Conservation (phyloP, 768 basidiomycete species). For the Termitomyces sp. region DNA sequence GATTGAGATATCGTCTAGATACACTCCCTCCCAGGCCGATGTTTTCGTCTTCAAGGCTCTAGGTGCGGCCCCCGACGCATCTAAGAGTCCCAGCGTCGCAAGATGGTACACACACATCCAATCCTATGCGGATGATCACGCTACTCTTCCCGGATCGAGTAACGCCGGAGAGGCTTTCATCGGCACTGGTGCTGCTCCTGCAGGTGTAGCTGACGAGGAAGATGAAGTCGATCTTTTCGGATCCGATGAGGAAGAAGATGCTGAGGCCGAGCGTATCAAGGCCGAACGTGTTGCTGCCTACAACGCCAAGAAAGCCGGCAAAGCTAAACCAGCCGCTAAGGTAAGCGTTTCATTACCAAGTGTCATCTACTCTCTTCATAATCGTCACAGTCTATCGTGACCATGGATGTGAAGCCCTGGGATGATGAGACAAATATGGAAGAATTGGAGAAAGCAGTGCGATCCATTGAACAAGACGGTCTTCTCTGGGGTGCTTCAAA, state of each 20-base stretch:
- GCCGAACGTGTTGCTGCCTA: slow-evolving; percentile 92
- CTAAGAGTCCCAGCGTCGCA: slow-evolving; percentile 64
- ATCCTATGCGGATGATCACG: slow-evolving; percentile 77
- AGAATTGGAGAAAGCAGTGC: slow-evolving; percentile 75
- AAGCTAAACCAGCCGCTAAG: slow-evolving; percentile 86
- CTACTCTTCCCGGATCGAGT: slow-evolving; percentile 78
- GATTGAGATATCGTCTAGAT: slow-evolving; percentile 40
- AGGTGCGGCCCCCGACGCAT: slow-evolving; percentile 55
- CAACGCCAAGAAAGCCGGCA: slow-evolving; percentile 87
- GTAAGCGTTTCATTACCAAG: slow-evolving; percentile 26
- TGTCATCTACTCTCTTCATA: slow-evolving; percentile 3
- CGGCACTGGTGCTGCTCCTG: slow-evolving; percentile 36
- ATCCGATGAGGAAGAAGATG: slow-evolving; percentile 77
- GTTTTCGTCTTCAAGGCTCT: slow-evolving; percentile 87
- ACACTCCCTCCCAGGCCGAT: slow-evolving; percentile 91
- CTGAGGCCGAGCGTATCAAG: slow-evolving; percentile 82
- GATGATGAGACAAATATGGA: slow-evolving; percentile 99
- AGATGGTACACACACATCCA: slow-evolving; percentile 96
- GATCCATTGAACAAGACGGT: slow-evolving; percentile 83
- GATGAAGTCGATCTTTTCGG: slow-evolving; percentile 88
- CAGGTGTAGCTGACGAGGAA: slow-evolving; percentile 50
- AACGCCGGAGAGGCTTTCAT: slow-evolving; percentile 72
- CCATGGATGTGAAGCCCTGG: slow-evolving; percentile 98
- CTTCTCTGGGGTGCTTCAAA: slow-evolving; percentile 96
- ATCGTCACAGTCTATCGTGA: slow-evolving; percentile 80